A percentile compares a stretch with the other conserved stretches of the same genome.
Evolutionary conservation across 2,329 filamentous ascomycete species (phyloP).

Genomic region (Acrocalymma vagum): DNA sequence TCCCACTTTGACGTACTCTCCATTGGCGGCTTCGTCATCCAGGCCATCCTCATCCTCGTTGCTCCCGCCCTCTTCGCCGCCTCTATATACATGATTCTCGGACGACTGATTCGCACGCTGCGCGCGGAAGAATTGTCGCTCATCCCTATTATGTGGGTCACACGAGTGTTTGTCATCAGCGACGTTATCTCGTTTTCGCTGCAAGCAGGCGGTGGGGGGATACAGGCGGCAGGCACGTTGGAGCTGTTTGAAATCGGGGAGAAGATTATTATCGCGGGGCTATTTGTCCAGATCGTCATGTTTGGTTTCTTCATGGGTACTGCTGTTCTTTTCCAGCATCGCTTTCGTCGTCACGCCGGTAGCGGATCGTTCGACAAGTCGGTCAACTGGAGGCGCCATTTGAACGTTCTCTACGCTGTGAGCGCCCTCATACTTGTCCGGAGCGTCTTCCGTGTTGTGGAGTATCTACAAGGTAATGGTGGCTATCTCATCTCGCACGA

Average conservation of each 20-base stretch:
- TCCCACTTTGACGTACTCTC: conserved; percentile 47
- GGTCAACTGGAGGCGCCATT: conserved; percentile 41
- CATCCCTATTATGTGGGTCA: conserved; percentile 51
- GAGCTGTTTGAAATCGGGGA: conserved; percentile 44
- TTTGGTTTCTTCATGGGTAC: conserved; percentile 58
- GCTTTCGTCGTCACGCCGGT: conserved; percentile 9
- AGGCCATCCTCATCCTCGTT: conserved; percentile 55
- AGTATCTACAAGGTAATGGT: conserved; percentile 56
- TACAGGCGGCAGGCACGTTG: conserved; percentile 42
- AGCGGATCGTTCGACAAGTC: not conserved
- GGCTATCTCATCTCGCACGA: conserved; percentile 56
- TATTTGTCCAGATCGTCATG: conserved; percentile 57
- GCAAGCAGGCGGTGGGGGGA: conserved; percentile 47
- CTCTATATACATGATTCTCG: conserved; percentile 59
- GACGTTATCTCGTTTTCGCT: conserved; percentile 56
- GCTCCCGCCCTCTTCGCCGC: conserved; percentile 58
- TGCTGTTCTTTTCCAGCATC: conserved; percentile 21
- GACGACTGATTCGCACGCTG: conserved; percentile 52
- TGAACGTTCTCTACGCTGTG: conserved; percentile 54
- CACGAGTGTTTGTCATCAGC: conserved; percentile 56
- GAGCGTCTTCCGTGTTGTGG: conserved; percentile 58
- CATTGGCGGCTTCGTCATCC: conserved; percentile 52
- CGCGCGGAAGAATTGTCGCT: conserved; percentile 50
- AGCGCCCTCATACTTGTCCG: conserved; percentile 59
- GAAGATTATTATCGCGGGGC: conserved; percentile 55